These are phyloP conservation scores for Calonectria multiphialidica DNA, from an alignment of 2,329 filamentous ascomycete species.

Conservation along the genomic window DNA sequence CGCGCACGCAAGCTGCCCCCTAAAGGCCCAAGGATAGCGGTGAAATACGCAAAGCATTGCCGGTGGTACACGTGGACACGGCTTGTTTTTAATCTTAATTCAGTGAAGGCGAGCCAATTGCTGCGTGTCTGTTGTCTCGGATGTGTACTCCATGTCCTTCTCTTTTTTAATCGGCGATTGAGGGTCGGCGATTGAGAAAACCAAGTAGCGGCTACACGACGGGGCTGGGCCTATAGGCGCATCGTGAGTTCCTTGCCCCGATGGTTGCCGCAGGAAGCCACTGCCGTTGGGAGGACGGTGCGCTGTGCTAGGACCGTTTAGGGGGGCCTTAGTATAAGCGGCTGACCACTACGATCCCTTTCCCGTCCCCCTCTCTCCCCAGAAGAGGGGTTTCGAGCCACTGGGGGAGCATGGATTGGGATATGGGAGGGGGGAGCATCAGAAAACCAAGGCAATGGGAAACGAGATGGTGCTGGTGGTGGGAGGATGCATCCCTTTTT, in stretches of 20 bases:
- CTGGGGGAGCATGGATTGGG: not conserved
- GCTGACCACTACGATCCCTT: not conserved
- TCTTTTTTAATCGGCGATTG: not conserved
- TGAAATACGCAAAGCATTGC: not conserved
- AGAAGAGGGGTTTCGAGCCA: not conserved
- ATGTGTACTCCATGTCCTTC: not conserved
- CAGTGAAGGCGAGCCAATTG: not conserved
- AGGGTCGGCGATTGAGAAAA: not conserved
- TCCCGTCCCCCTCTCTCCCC: too few relatives aligned
- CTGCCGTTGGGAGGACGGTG: not conserved
- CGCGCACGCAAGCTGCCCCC: not conserved
- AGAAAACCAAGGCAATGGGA: not conserved
- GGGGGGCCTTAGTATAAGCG: not conserved
- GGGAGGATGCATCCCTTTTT: not conserved
- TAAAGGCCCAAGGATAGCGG: not conserved
- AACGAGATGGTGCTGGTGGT: not conserved
- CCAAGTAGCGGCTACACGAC: too few relatives aligned
- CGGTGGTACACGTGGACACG: conserved; percentile 12
- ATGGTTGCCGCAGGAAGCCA: conserved; percentile 34
- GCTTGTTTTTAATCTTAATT: not conserved
- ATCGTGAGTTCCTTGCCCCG: conserved; percentile 27
- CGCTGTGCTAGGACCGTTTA: conserved; percentile 4
- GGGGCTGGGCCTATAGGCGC: too few relatives aligned
- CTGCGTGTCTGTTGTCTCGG: not conserved
- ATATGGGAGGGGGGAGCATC: not conserved